Evolutionary conservation across 805 yeast genomes (phyloP).

Genomic region (Zygotorulaspora chibaensis): DNA sequence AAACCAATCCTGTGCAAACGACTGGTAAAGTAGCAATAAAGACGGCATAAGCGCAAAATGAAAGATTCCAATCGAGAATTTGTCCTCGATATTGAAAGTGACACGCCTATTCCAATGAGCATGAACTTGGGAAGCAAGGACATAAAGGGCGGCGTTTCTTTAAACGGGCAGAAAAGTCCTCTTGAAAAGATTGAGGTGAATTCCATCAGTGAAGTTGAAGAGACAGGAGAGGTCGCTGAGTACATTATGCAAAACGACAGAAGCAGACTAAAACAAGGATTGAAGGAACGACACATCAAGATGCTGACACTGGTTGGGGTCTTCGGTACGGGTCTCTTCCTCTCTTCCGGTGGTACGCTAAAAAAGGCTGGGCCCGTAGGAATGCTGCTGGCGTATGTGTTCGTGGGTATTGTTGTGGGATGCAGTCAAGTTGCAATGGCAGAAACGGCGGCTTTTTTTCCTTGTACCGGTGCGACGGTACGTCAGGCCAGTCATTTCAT

Average conservation of each 20-base stretch:
- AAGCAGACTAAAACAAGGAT: background rate
- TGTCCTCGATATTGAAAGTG: background rate
- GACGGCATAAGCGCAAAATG: background rate
- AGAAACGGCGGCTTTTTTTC: slow-evolving; percentile 25
- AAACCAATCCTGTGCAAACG: no score
- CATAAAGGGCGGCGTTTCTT: background rate
- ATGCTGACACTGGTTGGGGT: slow-evolving; percentile 32
- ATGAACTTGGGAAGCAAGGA: background rate
- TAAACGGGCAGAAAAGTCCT: background rate
- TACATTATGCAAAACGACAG: slow-evolving; percentile 1
- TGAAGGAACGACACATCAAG: background rate
- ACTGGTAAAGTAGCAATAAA: no score
- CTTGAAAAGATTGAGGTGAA: background rate
- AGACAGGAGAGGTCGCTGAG: background rate
- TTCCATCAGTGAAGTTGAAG: background rate
- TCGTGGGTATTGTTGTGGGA: slow-evolving; percentile 46
- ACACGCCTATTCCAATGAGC: background rate
- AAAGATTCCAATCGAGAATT: background rate
- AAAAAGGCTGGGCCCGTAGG: slow-evolving; percentile 48
- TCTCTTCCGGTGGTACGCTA: slow-evolving; percentile 50
- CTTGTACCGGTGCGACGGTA: background rate
- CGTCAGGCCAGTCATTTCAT: slow-evolving; percentile 21
- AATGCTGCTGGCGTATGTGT: slow-evolving; percentile 44
- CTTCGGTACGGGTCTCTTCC: slow-evolving; percentile 57
- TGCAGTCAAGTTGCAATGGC: slow-evolving; percentile 40